These are phyloP conservation scores for Moricandia arvensis DNA, from an alignment of 345 rosid species.

Conservation along the genomic window DNA sequence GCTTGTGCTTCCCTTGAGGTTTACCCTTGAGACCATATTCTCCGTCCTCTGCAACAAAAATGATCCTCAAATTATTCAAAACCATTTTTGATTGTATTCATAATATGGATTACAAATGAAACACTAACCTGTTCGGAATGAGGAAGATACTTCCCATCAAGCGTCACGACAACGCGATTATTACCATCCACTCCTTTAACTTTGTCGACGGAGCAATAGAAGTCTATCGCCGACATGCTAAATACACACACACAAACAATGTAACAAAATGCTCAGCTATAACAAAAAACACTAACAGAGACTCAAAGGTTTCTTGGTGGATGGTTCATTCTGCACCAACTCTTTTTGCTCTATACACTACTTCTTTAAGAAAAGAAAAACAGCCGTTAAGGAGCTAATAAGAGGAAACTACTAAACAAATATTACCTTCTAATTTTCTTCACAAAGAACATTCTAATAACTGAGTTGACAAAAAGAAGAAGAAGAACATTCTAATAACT, in stretches of 20 bases:
- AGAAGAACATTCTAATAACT: background rate
- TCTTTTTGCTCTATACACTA: background rate
- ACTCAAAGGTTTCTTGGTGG: background rate
- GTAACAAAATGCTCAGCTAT: background rate
- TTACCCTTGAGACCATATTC: constrained; percentile 60
- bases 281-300: background rate
- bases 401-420: background rate
- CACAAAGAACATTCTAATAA: background rate
- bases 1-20: constrained; percentile 25
- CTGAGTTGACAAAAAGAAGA: no score
- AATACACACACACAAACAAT: constrained; percentile 3
- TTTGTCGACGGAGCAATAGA: constrained; percentile 92
- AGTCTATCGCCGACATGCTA: constrained; percentile 96
- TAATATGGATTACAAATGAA: background rate
- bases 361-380: no score
- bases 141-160: constrained; percentile 88
- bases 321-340: background rate
- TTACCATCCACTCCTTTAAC: constrained; percentile 81
- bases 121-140: constrained; percentile 72
- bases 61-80: background rate
- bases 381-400: background rate
- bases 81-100: background rate
- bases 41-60: constrained; percentile 50
- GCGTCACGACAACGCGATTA: constrained; percentile 71
- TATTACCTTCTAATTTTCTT: background rate